phyloP scores from a whole-genome alignment of 2,329 filamentous ascomycete genomes.

The Sporothrix inflata region DNA sequence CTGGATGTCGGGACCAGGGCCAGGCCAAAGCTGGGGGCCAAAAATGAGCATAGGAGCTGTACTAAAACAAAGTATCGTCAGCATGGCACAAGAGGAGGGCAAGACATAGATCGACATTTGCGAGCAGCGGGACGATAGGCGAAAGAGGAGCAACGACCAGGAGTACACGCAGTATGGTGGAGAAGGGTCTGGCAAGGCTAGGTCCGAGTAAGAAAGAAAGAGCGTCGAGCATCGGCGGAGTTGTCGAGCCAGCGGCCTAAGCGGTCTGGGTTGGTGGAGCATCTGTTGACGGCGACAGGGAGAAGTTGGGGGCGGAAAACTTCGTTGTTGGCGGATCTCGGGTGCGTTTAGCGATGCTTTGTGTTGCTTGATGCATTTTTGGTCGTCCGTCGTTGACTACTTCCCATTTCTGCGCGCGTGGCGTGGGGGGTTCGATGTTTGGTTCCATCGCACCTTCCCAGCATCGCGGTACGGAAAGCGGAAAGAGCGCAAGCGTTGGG shows the following conservation, averaged over 20 bases:
- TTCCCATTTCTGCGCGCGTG: neutral
- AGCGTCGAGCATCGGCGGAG: neutral
- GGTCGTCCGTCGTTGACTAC: neutral
- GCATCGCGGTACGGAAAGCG: neutral
- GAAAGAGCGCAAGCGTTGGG: conserved; percentile 3
- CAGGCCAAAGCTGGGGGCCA: neutral
- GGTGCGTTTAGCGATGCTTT: too few species aligned
- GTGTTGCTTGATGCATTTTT: neutral
- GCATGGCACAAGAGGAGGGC: neutral
- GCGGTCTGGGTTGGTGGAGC: neutral
- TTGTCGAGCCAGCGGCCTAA: neutral
- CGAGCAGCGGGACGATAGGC: neutral
- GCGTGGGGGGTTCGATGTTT: neutral
- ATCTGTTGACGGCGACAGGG: neutral
- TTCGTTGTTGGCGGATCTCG: neutral
- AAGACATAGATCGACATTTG: neutral
- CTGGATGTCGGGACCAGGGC: neutral
- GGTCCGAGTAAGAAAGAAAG: neutral
- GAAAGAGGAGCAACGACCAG: neutral
- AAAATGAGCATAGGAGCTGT: neutral
- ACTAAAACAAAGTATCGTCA: neutral
- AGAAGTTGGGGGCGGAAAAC: neutral
- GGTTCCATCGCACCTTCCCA: neutral
- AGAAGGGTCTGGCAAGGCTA: neutral
- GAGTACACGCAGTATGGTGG: neutral